Evolutionary conservation across 805 yeast species (phyloP).

Genomic region (Candida adriatica): DNA sequence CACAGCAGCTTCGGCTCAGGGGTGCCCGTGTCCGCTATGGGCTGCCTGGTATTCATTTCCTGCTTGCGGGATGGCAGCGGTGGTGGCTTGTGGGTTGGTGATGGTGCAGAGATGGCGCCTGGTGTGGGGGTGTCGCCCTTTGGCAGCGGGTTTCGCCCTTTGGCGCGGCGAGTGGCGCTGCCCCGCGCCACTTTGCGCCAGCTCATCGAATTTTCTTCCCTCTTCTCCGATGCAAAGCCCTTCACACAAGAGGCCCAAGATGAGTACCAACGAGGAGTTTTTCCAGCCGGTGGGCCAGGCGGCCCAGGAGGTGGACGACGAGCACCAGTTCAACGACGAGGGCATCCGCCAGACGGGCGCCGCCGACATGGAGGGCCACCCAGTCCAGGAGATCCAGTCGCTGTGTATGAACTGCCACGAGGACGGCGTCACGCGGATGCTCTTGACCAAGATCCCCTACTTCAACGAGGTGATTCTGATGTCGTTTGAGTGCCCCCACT

Average conservation of each 20-base stretch:
- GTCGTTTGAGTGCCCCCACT: conserved; percentile 95
- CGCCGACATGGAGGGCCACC: conserved; percentile 79
- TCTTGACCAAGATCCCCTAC: conserved; percentile 84
- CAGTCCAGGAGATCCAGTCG: conserved; percentile 92
- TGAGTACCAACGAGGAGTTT: too few species aligned
- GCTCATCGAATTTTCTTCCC: too few species aligned
- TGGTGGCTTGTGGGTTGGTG: too few species aligned
- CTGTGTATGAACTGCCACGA: conserved; percentile 93
- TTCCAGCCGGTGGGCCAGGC: conserved; percentile 57
- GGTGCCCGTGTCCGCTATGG: conserved; percentile 12
- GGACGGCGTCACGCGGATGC: conserved; percentile 74
- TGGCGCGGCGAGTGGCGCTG: too few species aligned
- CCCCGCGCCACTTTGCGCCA: too few species aligned
- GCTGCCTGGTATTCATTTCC: conserved; percentile 21
- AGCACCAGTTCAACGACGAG: conserved; percentile 22
- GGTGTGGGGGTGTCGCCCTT: too few species aligned
- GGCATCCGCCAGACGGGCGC: conserved; percentile 69
- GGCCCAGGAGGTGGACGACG: conserved; percentile 39
- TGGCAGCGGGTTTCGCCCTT: too few species aligned
- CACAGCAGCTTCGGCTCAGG: conserved; percentile 14
- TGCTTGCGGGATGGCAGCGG: too few species aligned
- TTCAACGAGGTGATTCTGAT: conserved; percentile 86
- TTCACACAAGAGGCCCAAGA: too few species aligned
- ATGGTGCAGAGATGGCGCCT: too few species aligned
- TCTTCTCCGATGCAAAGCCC: too few species aligned